phyloP scores from a whole-genome alignment of 2,329 filamentous ascomycete species.

The Exophiala calicioides region DNA sequence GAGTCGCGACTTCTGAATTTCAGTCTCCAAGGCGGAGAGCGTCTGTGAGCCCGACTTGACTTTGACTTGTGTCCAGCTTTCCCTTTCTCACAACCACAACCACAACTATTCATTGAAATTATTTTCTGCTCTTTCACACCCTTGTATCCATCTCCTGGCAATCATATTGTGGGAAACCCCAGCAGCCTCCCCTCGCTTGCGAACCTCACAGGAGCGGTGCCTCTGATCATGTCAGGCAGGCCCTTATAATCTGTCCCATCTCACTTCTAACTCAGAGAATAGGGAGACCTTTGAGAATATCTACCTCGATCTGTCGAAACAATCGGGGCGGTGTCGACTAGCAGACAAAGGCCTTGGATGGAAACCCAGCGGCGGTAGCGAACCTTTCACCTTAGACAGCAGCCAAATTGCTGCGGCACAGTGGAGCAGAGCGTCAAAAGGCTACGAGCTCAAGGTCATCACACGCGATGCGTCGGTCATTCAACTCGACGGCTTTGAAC shows the following conservation, averaged over 20 bases:
- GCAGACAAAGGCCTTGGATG: constrained; percentile 93
- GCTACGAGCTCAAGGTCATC: constrained; percentile 90
- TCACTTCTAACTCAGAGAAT: constrained; percentile 2
- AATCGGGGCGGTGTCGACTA: constrained; percentile 89
- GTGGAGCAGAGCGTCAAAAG: constrained; percentile 91
- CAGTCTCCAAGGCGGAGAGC: too few relatives aligned
- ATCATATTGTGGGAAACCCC: too few relatives aligned
- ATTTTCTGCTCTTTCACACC: constrained; percentile 1
- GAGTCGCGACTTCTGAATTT: too few relatives aligned
- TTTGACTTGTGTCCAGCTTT: too few relatives aligned
- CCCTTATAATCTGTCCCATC: background rate
- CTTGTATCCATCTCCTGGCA: too few relatives aligned
- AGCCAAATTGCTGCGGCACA: constrained; percentile 82
- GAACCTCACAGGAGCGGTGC: constrained; percentile 12
- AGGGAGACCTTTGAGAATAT: constrained; percentile 97
- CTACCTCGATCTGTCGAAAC: constrained; percentile 91
- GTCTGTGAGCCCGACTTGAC: too few relatives aligned
- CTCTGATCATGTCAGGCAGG: constrained; percentile 16
- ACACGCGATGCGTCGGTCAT: constrained; percentile 81
- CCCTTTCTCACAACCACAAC: too few relatives aligned
- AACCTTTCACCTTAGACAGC: constrained; percentile 90
- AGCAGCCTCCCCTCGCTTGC: too few relatives aligned
- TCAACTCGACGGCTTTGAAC: constrained; percentile 91
- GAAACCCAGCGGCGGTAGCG: constrained; percentile 78
- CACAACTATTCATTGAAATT: too few relatives aligned